phyloP scores from a whole-genome alignment of 2,329 filamentous ascomycete genomes.

The Alternaria solani region DNA sequence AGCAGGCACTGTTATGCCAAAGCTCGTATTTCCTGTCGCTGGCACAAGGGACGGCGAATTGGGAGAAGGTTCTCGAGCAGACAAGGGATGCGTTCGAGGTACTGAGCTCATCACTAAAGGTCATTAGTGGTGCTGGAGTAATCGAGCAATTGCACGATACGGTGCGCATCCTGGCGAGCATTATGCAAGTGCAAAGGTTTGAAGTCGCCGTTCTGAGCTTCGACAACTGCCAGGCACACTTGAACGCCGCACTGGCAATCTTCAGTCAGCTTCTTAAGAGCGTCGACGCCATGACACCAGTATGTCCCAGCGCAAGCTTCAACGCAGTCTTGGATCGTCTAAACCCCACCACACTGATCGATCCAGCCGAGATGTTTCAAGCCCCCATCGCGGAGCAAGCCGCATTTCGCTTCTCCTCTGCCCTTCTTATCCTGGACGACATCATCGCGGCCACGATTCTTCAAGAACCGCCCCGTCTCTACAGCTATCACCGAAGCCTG shows the following conservation, averaged over 20 bases:
- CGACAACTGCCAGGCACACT: neutral
- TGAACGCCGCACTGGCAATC: neutral
- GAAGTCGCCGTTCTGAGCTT: neutral
- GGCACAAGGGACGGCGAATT: neutral
- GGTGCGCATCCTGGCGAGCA: neutral
- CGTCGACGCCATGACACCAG: neutral
- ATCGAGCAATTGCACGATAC: neutral
- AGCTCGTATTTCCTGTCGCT: neutral
- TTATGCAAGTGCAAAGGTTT: neutral
- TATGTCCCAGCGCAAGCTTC: neutral
- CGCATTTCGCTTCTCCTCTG: neutral
- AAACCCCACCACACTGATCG: neutral
- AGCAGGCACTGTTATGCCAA: neutral
- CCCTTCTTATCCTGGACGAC: neutral
- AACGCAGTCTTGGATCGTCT: neutral
- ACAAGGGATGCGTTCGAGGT: neutral
- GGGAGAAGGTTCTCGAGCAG: neutral
- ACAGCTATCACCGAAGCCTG: neutral
- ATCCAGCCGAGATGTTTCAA: neutral
- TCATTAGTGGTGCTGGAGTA: neutral
- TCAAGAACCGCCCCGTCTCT: neutral
- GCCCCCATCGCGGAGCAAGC: neutral
- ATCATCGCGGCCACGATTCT: neutral
- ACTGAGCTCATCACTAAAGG: neutral
- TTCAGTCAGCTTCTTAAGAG: neutral